Evolutionary conservation across 352 stramenopile species (phyloP).

Genomic region (Blastocystis sp.): DNA sequence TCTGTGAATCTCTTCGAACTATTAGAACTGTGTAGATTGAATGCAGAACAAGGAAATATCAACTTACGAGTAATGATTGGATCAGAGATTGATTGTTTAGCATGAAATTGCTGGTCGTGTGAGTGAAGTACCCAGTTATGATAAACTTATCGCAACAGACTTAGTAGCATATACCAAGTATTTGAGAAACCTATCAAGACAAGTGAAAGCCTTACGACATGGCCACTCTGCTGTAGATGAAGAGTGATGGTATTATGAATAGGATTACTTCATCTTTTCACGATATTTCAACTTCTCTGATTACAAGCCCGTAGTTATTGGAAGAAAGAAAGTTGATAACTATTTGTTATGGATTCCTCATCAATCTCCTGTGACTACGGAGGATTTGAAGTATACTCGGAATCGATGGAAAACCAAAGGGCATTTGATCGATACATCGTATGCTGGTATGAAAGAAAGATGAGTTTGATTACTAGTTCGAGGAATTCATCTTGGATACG

Average conservation of each 20-base stretch:
- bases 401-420: neutral
- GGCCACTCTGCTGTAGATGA: neutral
- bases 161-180: neutral
- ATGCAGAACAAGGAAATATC: neutral
- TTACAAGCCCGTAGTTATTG: conserved; percentile 24
- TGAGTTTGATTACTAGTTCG: neutral
- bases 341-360: conserved; percentile 18
- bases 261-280: conserved; percentile 60
- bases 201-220: neutral
- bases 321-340: conserved; percentile 29
- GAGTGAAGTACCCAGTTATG: neutral
- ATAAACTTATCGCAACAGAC: neutral
- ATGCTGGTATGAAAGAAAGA: neutral
- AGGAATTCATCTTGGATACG: conserved; percentile 22
- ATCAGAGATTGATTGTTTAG: neutral
- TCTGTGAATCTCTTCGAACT: conserved; percentile 19
- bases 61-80: neutral
- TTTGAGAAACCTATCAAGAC: neutral
- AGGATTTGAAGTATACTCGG: neutral
- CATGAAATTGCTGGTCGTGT: conserved; percentile 34
- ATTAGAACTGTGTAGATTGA: conserved; percentile 12
- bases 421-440: conserved; percentile 1
- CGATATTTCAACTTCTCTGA: conserved; percentile 38
- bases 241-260: neutral
- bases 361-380: neutral